Conservation (phyloP, 805 yeast species). For the Isabelozyma heimii region DNA sequence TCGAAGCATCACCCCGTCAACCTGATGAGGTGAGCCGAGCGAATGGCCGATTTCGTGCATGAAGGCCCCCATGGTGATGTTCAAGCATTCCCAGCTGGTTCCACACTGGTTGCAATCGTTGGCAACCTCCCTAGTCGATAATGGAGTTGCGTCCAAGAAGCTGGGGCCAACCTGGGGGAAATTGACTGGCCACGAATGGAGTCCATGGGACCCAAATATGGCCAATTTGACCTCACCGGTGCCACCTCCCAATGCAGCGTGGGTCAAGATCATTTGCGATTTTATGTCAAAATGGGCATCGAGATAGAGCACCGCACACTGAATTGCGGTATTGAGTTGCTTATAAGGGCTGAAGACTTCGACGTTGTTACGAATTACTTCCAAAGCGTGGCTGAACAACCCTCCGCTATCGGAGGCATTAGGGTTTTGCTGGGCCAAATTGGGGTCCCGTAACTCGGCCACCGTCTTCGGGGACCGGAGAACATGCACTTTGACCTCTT, state of each 20-base stretch:
- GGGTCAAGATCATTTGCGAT: conserved; percentile 63
- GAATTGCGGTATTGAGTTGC: conserved; percentile 55
- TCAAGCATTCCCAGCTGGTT: conserved; percentile 85
- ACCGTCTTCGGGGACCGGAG: conserved; percentile 64
- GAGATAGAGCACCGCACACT: conserved; percentile 81
- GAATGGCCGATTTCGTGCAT: conserved; percentile 94
- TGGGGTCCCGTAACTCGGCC: conserved; percentile 69
- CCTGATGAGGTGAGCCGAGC: conserved; percentile 90
- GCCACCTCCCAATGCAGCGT: conserved; percentile 96
- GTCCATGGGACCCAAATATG: conserved; percentile 90
- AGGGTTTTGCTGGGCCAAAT: conserved; percentile 83
- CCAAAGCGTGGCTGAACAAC: conserved; percentile 73
- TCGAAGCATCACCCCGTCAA: conserved; percentile 84
- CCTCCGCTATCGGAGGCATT: conserved; percentile 73
- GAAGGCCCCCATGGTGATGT: conserved; percentile 87
- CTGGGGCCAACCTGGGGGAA: conserved; percentile 66
- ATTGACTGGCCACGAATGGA: conserved; percentile 89
- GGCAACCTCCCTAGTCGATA: conserved; percentile 72
- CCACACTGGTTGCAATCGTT: conserved; percentile 86
- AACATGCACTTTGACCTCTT: conserved; percentile 75
- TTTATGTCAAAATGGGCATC: conserved; percentile 81
- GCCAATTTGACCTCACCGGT: conserved; percentile 68
- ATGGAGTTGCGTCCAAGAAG: conserved; percentile 69
- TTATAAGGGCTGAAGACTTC: conserved; percentile 31
- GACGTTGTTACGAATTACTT: conserved; percentile 50